Percentiles rank a stretch among this genome's conserved stretches.
These are phyloP conservation scores for Termitomyces sp. DNA, from an alignment of 1,284 basidiomycete genomes.

Conservation along the genomic window DNA sequence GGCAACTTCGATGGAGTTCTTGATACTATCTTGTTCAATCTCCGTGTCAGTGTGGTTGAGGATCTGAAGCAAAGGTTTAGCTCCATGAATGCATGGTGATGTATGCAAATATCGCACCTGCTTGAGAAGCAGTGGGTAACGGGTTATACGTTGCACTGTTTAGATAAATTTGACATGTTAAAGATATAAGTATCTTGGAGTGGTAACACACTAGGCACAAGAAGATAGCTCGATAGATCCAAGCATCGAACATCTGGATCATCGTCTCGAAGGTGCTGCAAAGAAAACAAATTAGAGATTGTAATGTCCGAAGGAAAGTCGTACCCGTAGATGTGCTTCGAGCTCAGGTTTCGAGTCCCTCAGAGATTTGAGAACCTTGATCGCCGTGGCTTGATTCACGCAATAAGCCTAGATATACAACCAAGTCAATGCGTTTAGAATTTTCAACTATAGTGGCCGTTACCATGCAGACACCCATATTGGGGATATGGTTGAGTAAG, in stretches of 20 bases:
- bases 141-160: conserved; percentile 90
- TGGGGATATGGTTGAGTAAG: conserved; percentile 66
- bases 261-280: conserved; percentile 63
- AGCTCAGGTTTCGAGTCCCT: conserved; percentile 66
- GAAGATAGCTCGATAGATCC: conserved; percentile 86
- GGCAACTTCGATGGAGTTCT: conserved; percentile 55
- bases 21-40: conserved; percentile 52
- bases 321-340: conserved; percentile 63
- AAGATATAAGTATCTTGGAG: not conserved
- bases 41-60: conserved; percentile 71
- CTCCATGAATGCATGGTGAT: not conserved
- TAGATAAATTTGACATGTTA: not conserved
- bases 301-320: not conserved
- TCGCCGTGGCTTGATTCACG: conserved; percentile 81
- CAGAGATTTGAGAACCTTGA: conserved; percentile 73
- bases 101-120: conserved; percentile 42
- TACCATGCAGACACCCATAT: conserved; percentile 79
- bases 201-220: conserved; percentile 74
- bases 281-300: not conserved
- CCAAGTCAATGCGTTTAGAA: not conserved
- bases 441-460: not conserved
- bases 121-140: conserved; percentile 85
- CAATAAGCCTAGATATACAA: conserved; percentile 74
- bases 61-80: conserved; percentile 45
- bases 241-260: conserved; percentile 73